Conservation (phyloP, 352 stramenopile genomes). For the Paralagenidium karlingii region DNA sequence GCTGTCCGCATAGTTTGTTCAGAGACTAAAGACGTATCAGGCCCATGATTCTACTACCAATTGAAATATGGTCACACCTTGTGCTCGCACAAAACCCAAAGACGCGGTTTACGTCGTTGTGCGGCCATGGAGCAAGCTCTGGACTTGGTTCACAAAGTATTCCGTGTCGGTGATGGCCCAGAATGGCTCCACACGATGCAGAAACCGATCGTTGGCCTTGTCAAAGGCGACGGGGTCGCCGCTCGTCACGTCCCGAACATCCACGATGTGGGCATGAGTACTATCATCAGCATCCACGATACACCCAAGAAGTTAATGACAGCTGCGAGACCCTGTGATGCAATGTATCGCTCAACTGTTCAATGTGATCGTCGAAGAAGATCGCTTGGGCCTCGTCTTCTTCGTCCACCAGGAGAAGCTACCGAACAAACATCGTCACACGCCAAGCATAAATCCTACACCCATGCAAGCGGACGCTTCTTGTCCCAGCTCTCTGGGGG, state of each 20-base stretch:
- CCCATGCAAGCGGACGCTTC: neutral
- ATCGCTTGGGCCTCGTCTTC: constrained; percentile 9
- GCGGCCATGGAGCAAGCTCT: no score
- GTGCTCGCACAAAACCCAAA: no score
- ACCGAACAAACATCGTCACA: no score
- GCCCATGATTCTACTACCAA: no score
- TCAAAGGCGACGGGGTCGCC: constrained; percentile 41
- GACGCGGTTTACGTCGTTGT: no score
- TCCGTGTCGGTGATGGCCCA: constrained; percentile 56
- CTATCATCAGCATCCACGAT: constrained; percentile 6
- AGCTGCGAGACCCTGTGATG: neutral
- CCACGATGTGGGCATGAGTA: constrained; percentile 63
- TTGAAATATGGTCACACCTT: no score
- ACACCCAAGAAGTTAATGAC: neutral
- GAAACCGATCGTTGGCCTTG: constrained; percentile 27
- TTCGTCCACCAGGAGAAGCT: constrained; percentile 46
- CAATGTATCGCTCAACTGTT: constrained; percentile 11
- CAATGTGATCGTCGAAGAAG: constrained; percentile 78
- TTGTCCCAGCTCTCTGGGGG: neutral
- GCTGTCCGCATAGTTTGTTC: no score
- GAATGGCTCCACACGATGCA: constrained; percentile 71
- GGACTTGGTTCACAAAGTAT: constrained; percentile 53
- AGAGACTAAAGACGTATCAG: no score
- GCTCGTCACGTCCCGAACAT: constrained; percentile 40
- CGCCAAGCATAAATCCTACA: neutral